phyloP scores from a whole-genome alignment of 352 stramenopile species.

The Peronospora tabacina region DNA sequence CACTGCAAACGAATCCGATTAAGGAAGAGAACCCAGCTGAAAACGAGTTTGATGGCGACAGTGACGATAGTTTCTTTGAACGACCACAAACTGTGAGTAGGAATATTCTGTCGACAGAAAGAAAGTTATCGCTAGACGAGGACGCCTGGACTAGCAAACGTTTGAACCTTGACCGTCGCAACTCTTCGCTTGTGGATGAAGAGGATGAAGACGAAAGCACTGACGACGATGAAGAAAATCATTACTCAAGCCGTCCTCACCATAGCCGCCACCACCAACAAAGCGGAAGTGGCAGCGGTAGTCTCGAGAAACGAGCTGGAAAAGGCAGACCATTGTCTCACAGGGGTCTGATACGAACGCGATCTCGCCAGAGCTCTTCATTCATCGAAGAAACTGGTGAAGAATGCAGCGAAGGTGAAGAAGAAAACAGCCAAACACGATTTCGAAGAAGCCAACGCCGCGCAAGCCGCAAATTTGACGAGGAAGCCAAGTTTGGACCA shows the following conservation, averaged over 20 bases:
- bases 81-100: conserved; percentile 11
- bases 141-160: conserved; percentile 14
- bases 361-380: conserved; percentile 24
- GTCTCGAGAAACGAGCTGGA: conserved; percentile 14
- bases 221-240: conserved; percentile 27
- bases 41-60: conserved; percentile 46
- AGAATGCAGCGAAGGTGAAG: conserved; percentile 12
- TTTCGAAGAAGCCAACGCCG: conserved; percentile 34
- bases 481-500: conserved; percentile 28
- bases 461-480: conserved; percentile 42
- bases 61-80: conserved; percentile 23
- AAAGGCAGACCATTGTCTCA: conserved; percentile 21
- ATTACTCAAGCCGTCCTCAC: conserved; percentile 4
- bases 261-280: conserved; percentile 24
- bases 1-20: conserved; percentile 40
- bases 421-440: conserved; percentile 30
- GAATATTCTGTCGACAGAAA: conserved; percentile 9
- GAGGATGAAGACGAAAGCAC: conserved; percentile 32
- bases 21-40: conserved; percentile 53
- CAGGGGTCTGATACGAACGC: conserved; percentile 9
- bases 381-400: conserved; percentile 32
- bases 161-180: conserved; percentile 17
- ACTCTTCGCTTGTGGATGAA: conserved; percentile 29
- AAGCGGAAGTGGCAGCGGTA: conserved; percentile 22
- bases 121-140: conserved; percentile 20